Base-by-base conservation (phyloP, 78 protist genomes). In the Cyanophora paradoxa region DNA sequence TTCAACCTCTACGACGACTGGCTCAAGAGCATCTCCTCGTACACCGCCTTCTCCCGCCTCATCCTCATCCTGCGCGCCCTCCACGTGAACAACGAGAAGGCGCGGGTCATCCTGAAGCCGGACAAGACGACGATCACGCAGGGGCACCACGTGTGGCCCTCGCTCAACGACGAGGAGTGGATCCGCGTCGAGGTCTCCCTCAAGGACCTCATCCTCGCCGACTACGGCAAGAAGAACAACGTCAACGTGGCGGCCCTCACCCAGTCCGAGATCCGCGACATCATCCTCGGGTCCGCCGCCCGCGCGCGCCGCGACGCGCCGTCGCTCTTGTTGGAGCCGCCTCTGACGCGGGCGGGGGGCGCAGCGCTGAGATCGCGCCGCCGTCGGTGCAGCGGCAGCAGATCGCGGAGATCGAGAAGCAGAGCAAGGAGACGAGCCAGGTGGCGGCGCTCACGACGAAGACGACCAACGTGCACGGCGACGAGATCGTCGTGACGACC, bases 231-330 rank as follows among this genome's bases (percentile, higher is more conserved):
- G 86, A 93, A 90, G 87, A 94, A 97, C 82, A 93, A 95, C 85
- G 98, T 98, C 71, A 92, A 93, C 72, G 91, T 88, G 5, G 84
- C 89, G 1, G 78, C 98, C 28, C 90, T 98, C 42, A 98, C 99
- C 19, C 98, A 91, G 79, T 73, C 92, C 3, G 99, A 98, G 78
- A 90, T 97, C 62, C 85, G 99, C 28, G 99, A 96, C 80, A 96
- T 98, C 90, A 96, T 98, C 57, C 90, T 98, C 28, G 99, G 99
- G n/a, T n/a, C n/a, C n/a, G n/a, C n/a, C n/a, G n/a, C n/a, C n/a
- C n/a, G n/a, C n/a, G n/a, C n/a, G n/a, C n/a, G n/a, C n/a, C n/a
- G n/a, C n/a, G n/a, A n/a, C n/a, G n/a, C n/a, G n/a, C n/a, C n/a
- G n/a, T n/a, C n/a, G n/a, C n/a, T n/a, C n/a, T n/a, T n/a, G n/a